Conservation (phyloP, 164 flowering plant genomes). For the Litsea cubeba region DNA sequence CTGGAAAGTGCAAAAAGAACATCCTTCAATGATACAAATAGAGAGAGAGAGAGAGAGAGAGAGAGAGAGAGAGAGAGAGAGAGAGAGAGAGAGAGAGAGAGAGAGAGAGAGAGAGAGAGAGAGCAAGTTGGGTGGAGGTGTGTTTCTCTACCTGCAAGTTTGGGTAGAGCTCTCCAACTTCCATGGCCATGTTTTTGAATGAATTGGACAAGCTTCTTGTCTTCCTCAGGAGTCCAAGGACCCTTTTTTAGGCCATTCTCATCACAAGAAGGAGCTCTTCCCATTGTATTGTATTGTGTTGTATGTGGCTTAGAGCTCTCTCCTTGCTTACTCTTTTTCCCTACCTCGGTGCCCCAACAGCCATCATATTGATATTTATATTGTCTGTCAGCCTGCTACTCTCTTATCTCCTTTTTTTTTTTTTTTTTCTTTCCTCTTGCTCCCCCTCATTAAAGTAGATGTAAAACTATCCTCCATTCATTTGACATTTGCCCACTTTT, state of each 20-base stretch:
- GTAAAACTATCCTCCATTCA: too few relatives aligned
- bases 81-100: neutral
- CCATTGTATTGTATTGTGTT: neutral
- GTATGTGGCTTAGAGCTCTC: neutral
- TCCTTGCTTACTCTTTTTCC: neutral
- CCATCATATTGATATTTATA: too few relatives aligned
- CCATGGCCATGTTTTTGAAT: slow-evolving; percentile 16
- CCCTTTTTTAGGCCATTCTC: slow-evolving; percentile 14
- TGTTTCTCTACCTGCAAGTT: slow-evolving; percentile 8
- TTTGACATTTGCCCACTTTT: too few relatives aligned
- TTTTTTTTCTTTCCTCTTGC: too few relatives aligned
- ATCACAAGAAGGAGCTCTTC: slow-evolving; percentile 14
- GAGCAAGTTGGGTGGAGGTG: neutral
- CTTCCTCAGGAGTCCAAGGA: slow-evolving; percentile 16
- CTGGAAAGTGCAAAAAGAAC: slow-evolving; percentile 17
- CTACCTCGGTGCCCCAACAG: too few relatives aligned
- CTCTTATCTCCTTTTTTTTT: too few relatives aligned
- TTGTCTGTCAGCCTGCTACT: too few relatives aligned
- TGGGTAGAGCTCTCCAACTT: slow-evolving; percentile 16
- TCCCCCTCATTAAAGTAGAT: too few relatives aligned
- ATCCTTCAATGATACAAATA: neutral
- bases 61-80: slow-evolving; percentile 5
- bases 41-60: slow-evolving; percentile 1
- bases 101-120: slow-evolving; percentile 4
- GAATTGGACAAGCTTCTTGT: slow-evolving; percentile 12